These are phyloP conservation scores for Nicotiana tabacum DNA, from an alignment of 257 asterid species.

Conservation along the genomic window DNA sequence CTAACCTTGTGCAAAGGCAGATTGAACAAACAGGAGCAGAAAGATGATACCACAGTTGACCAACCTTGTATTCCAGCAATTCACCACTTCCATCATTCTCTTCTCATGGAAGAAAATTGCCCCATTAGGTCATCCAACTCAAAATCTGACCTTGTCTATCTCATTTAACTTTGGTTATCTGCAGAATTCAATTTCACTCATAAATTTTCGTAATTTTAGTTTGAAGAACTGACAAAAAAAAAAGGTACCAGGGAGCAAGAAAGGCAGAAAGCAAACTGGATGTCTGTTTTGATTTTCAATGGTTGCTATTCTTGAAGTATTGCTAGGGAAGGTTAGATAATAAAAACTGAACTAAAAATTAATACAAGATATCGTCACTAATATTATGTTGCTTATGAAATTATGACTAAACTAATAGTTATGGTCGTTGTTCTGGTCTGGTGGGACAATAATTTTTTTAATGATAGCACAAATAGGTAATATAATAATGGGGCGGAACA, in stretches of 20 bases:
- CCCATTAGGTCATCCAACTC: conserved; percentile 38
- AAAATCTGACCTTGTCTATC: conserved; percentile 13
- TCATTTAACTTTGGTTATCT: background rate
- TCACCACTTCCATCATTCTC: conserved; percentile 54
- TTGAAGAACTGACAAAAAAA: conserved; percentile 13
- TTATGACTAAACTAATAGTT: conserved; percentile 19
- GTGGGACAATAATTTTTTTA: conserved; percentile 26
- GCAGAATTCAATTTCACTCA: background rate
- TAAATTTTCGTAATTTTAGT: background rate
- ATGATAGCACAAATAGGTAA: conserved; percentile 6
- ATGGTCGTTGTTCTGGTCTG: conserved; percentile 20
- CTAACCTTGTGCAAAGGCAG: conserved; percentile 60
- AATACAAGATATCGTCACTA: background rate
- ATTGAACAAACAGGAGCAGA: conserved; percentile 29
- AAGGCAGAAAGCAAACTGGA: conserved; percentile 14
- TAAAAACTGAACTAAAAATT: conserved; percentile 10
- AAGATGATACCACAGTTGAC: conserved; percentile 23
- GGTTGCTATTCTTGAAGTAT: conserved; percentile 18
- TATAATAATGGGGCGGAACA: conserved; percentile 51
- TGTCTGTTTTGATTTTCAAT: conserved; percentile 23
- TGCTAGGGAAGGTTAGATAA: conserved; percentile 15
- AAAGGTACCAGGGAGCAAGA: conserved; percentile 22
- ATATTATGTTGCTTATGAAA: conserved; percentile 15
- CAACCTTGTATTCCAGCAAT: conserved; percentile 27
- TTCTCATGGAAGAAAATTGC: conserved; percentile 24